Base-by-base conservation (phyloP, 2,329 filamentous ascomycete genomes). In the Pyrenochaeta sp. region DNA sequence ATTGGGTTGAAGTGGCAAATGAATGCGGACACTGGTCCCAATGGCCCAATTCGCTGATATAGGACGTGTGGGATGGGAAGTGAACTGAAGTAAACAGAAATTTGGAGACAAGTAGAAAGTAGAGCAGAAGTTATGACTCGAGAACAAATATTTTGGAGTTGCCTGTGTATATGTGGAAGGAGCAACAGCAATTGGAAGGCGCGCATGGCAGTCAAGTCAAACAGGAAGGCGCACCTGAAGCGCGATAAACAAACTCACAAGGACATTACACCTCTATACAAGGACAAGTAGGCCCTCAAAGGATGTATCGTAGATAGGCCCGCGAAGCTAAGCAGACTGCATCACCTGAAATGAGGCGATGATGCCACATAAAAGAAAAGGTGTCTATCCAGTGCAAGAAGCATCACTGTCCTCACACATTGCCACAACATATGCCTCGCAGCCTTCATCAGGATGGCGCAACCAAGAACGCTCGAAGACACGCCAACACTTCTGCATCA, bases 401-500 rank as follows among this genome's bases (percentile, higher is more conserved):
- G 13, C 12, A 36, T 36, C 12, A 36, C 34, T 9, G 34, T 36
- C 34, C 9, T 36, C 30, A 36, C 34, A 30, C 28, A 30, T 30
- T 9, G 12, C 12, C 12, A 36, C 32, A 10, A 36, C 12, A 15
- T 36, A 12, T 39, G 36, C 36, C n/a, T 39, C 13, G 8, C 15
- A 6, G 13, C 4, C 3, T 8, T 6, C 36, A 39, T 5, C 22
- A 43, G 2, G 8, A 10, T 27, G 22, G 7, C 12, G 22, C 40
- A 43, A 8, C 5, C 10, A 45, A 15, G n/a, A 80, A 80, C 15
- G 72, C 73, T 37, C 83, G 79, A 37, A 90, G 74, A 65, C 80
- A 82, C 30, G 78, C 77, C n/a, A 89, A 68, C 67, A 89, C 87
- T 37, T 77, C 77, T 24, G 76, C 74, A 65, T 90, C 86, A 24